Percentiles rank a stretch among this genome's conserved stretches.
Evolutionary conservation across 495 filamentous ascomycete genomes (phyloP).

Genomic region (Hypoxylon fragiforme): DNA sequence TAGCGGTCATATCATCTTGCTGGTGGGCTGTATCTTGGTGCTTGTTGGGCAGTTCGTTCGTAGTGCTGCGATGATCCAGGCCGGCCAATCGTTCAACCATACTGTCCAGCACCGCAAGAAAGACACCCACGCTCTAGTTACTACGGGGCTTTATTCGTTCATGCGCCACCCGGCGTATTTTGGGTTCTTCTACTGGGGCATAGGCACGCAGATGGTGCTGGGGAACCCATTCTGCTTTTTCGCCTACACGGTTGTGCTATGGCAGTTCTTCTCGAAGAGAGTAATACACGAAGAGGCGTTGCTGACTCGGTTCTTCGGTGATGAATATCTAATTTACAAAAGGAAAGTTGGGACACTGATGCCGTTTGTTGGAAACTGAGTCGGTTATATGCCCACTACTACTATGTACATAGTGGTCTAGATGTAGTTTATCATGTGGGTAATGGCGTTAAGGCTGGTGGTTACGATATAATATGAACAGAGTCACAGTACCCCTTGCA

Average conservation of each 20-base stretch:
- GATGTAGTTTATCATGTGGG: no score
- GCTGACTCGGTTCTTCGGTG: conserved; percentile 79
- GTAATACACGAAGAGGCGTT: conserved; percentile 80
- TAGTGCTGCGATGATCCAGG: conserved; percentile 81
- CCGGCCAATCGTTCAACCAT: conserved; percentile 92
- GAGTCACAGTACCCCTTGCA: conserved; percentile 12
- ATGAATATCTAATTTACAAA: conserved; percentile 77
- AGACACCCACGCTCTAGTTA: conserved; percentile 76
- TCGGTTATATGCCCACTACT: no score
- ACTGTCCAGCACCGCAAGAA: conserved; percentile 69
- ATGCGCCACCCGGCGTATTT: conserved; percentile 92
- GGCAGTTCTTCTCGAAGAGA: conserved; percentile 76
- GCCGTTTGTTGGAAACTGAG: conserved; percentile 61
- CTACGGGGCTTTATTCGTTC: conserved; percentile 62
- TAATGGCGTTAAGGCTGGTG: conserved; percentile 17
- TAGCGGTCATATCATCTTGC: conserved; percentile 40
- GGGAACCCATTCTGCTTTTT: conserved; percentile 80
- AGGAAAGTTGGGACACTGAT: conserved; percentile 67
- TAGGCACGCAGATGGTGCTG: conserved; percentile 90
- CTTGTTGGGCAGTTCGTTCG: conserved; percentile 71
- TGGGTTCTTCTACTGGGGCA: conserved; percentile 96
- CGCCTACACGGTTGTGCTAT: conserved; percentile 74
- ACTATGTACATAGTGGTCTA: no score
- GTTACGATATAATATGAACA: no score
- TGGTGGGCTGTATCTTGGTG: conserved; percentile 66